Percentiles rank a stretch among this genome's conserved stretches.
These are phyloP conservation scores for Clausena lansium DNA, from an alignment of 345 rosid species.

Conservation along the genomic window DNA sequence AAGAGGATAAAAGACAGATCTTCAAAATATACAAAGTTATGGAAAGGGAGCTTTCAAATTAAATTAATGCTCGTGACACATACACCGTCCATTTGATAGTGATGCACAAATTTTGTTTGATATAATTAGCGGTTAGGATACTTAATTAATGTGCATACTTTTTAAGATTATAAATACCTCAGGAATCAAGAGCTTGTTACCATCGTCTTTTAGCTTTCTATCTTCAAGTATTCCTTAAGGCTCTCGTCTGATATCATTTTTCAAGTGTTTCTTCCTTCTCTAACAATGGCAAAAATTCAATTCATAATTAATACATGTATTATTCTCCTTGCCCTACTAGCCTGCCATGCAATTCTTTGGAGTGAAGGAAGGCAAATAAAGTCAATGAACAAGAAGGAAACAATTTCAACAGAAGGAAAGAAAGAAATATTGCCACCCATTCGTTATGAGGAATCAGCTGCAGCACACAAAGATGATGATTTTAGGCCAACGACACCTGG, in stretches of 20 bases:
- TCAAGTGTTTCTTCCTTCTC: not conserved
- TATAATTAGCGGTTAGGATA: conserved; percentile 14
- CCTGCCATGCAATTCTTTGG: conserved; percentile 22
- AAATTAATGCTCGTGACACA: not conserved
- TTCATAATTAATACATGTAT: conserved; percentile 1
- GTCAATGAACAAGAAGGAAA: conserved; percentile 7
- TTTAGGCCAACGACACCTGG: conserved; percentile 40
- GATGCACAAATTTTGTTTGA: conserved; percentile 12
- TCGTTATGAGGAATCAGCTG: not conserved
- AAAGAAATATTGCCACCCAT: conserved; percentile 1
- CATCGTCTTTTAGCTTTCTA: conserved; percentile 1
- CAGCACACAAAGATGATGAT: conserved; percentile 10
- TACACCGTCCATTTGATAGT: conserved; percentile 8
- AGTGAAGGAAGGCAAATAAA: conserved; percentile 36
- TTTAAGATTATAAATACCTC: conserved; percentile 21
- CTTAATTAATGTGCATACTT: not conserved
- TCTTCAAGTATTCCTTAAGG: not conserved
- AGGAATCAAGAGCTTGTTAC: not conserved
- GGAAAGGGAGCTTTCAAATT: not conserved
- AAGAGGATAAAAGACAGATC: not conserved
- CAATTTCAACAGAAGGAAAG: not conserved
- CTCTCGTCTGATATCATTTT: not conserved
- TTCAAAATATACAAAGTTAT: not conserved
- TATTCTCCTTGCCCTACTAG: conserved; percentile 26
- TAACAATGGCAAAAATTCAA: conserved; percentile 25